These are phyloP conservation scores for Vaccinium corymbosum DNA, from an alignment of 148 eudicot genomes.

Conservation along the genomic window DNA sequence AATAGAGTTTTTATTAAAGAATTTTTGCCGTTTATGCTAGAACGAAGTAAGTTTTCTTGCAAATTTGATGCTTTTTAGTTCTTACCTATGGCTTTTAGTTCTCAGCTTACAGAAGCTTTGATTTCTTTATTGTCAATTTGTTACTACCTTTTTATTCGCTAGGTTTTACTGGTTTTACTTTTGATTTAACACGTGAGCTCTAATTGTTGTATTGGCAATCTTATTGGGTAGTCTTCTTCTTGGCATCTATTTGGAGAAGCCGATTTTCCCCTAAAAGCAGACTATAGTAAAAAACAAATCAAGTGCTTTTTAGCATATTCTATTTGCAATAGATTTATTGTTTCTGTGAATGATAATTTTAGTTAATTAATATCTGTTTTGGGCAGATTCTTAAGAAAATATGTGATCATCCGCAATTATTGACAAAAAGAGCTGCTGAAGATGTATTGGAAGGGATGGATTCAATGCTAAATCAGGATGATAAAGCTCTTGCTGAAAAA, in stretches of 20 bases:
- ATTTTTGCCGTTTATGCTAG: neutral
- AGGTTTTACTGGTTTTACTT: neutral
- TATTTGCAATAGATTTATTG: no score
- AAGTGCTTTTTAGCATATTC: neutral
- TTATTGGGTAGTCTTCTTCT: neutral
- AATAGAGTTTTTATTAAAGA: neutral
- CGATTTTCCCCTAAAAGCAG: neutral
- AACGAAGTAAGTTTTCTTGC: neutral
- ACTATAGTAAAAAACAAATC: neutral
- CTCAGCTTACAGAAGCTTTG: neutral
- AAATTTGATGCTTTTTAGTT: neutral
- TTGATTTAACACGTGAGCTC: neutral
- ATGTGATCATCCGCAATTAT: conserved; percentile 93
- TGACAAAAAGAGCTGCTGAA: conserved; percentile 97
- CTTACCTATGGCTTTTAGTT: neutral
- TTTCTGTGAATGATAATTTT: neutral
- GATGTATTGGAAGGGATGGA: conserved; percentile 98
- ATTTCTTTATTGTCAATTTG: neutral
- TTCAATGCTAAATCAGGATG: conserved; percentile 59
- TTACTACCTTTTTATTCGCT: neutral
- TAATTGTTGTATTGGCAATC: neutral
- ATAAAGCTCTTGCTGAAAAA: conserved; percentile 73
- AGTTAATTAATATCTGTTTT: neutral
- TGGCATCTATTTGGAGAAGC: conserved; percentile 1
- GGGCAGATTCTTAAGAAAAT: conserved; percentile 88